Conservation (phyloP, 306 rosid species). For the Citrullus amarus region DNA sequence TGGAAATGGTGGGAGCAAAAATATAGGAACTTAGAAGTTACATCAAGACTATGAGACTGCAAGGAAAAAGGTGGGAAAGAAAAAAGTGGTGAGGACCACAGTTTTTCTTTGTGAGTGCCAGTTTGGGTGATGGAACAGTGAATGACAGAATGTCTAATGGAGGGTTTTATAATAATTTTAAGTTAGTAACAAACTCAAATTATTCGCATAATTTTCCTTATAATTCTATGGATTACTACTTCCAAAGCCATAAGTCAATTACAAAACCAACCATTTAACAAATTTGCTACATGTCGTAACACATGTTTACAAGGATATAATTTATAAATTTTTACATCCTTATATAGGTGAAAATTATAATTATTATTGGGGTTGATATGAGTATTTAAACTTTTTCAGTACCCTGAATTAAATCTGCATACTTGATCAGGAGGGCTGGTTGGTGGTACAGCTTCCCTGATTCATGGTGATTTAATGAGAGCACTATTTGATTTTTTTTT, state of each 20-base stretch:
- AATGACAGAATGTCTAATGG: neutral
- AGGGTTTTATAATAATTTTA: neutral
- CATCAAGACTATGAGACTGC: neutral
- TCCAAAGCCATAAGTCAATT: too few species aligned
- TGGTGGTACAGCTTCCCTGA: neutral
- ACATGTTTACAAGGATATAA: neutral
- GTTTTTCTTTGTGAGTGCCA: slow-evolving; percentile 2
- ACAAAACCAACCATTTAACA: neutral
- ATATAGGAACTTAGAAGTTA: slow-evolving; percentile 2
- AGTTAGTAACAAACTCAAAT: neutral
- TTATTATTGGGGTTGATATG: neutral
- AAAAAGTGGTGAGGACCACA: slow-evolving; percentile 11
- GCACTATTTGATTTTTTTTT: neutral
- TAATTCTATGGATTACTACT: too few species aligned
- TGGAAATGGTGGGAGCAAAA: neutral
- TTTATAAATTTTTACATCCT: neutral
- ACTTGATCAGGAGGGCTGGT: neutral
- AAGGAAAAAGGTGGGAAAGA: neutral
- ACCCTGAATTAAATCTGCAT: neutral
- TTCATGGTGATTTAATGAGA: neutral
- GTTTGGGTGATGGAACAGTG: slow-evolving; percentile 3
- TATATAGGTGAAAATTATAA: neutral
- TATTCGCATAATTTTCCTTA: neutral
- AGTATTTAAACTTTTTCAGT: neutral
- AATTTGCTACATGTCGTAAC: neutral